phyloP scores from a whole-genome alignment of 1,284 basidiomycete species.

The Naganishia cerealis region DNA sequence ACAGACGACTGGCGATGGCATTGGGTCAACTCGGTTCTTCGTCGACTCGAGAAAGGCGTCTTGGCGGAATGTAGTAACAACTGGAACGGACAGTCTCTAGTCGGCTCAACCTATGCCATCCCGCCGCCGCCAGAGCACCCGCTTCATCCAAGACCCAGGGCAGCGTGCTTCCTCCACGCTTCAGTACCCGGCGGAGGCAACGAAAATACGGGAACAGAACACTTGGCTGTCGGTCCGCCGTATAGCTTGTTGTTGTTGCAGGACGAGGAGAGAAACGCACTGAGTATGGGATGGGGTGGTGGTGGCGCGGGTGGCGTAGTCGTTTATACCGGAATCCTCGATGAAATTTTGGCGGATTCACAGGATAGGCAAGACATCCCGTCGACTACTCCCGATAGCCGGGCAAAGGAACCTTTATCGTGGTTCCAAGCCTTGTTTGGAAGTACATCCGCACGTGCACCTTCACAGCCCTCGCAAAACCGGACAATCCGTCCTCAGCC shows the following conservation, averaged over 20 bases:
- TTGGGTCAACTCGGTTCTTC: slow-evolving; percentile 76
- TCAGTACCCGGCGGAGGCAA: slow-evolving; percentile 45
- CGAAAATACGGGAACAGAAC: slow-evolving; percentile 41
- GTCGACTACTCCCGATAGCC: slow-evolving; percentile 34
- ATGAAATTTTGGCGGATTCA: slow-evolving; percentile 67
- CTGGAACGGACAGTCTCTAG: slow-evolving; percentile 18
- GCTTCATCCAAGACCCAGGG: slow-evolving; percentile 49
- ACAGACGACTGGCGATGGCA: slow-evolving; percentile 75
- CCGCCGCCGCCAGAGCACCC: slow-evolving; percentile 50
- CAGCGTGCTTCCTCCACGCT: slow-evolving; percentile 47
- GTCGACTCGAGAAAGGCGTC: slow-evolving; percentile 64
- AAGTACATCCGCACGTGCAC: slow-evolving; percentile 42
- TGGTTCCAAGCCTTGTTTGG: slow-evolving; percentile 57
- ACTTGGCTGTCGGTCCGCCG: slow-evolving; percentile 67
- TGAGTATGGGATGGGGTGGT: slow-evolving; percentile 86
- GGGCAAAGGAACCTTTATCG: slow-evolving; percentile 18
- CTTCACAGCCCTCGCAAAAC: slow-evolving; percentile 38
- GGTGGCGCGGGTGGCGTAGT: slow-evolving; percentile 85
- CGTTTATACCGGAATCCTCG: slow-evolving; percentile 81
- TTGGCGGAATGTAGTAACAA: slow-evolving; percentile 11
- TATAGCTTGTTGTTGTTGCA: slow-evolving; percentile 83
- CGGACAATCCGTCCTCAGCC: slow-evolving; percentile 47
- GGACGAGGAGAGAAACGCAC: slow-evolving; percentile 76
- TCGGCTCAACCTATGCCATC: not conserved
- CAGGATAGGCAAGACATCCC: not conserved